phyloP scores from a whole-genome alignment of 495 filamentous ascomycete genomes.

The Penicillium arizonense region DNA sequence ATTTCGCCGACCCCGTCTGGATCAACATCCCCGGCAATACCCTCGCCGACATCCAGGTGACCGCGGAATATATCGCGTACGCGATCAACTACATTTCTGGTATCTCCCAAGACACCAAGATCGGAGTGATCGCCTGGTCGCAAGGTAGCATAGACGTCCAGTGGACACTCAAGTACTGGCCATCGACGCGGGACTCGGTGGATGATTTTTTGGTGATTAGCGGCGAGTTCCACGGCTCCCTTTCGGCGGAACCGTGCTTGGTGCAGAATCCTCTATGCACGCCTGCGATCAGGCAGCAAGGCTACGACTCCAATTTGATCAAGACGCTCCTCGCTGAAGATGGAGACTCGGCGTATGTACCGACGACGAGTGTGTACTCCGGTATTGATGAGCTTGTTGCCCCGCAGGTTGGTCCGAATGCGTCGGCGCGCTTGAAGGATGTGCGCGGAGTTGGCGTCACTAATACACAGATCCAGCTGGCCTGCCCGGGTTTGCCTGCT shows the following conservation, averaged over 20 bases:
- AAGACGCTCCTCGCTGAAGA: constrained; percentile 28
- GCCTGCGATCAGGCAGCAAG: constrained; percentile 34
- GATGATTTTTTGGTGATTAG: background rate
- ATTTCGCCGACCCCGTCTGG: constrained; percentile 40
- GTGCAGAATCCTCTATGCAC: background rate
- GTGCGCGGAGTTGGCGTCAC: constrained; percentile 30
- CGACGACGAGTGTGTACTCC: constrained; percentile 42
- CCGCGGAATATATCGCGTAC: constrained; percentile 31
- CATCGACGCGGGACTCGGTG: background rate
- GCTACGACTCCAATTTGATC: constrained; percentile 37
- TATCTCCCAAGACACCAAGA: background rate
- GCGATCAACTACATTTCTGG: constrained; percentile 14
- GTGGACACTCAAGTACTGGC: background rate
- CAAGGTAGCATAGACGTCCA: background rate
- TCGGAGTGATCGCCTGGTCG: background rate
- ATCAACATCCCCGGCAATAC: constrained; percentile 40
- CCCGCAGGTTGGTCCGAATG: constrained; percentile 35
- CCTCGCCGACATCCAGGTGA: constrained; percentile 34
- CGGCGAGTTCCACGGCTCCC: background rate
- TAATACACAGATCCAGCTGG: constrained; percentile 38
- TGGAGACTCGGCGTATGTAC: constrained; percentile 43
- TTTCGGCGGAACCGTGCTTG: background rate
- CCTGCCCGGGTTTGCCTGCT: constrained; percentile 32
- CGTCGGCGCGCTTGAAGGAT: constrained; percentile 36
- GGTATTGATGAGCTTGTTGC: constrained; percentile 41